Base-by-base conservation (phyloP, 257 asterid species). In the Dorcoceras hygrometricum region DNA sequence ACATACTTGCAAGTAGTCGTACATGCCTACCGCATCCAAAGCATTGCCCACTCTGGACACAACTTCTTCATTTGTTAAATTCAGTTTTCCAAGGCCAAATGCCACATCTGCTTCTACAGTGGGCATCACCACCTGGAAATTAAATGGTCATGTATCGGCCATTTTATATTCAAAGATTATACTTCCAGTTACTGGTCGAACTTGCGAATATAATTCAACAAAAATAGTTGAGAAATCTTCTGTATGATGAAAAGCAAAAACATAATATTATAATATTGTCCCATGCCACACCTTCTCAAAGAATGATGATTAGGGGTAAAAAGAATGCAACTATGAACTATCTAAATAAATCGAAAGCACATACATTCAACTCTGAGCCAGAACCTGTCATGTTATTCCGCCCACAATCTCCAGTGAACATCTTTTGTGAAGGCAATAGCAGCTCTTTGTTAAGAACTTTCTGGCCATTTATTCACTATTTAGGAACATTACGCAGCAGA, bases 21-120 rank as follows among this genome's bases (percentile, higher is more conserved):
- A 79, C 99, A 93, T 90, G 79, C 96, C 97, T 56, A 93, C 97
- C 10, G 89, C 82, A 20, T 84, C 89, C 80, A 93, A 78, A 51
- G 99, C 95, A 75, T 84, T 80, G 64, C 85, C 90, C 83, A 90
- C 97, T 78, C 89, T 80, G 55, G 80, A 66, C 9, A 73, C 82
- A 64, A 83, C 71, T 78, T 90, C 96, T 56, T 76, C 81, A 62
- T 72, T 71, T 58, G 79, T 59, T 71, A 93, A 50, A 69, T 78
- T 62, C 66, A 75, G 80, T 75, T 85, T 93, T 62, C 99, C 95
- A 48, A 93, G 96, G 70, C 99, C 99, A 73, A 90, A 93, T 32
- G 95, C 97, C 66, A 93, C 97, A 79, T 93, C 99, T 59, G 96
- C 99, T 77, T 88, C 95, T 66, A 93, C 99, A 4, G 97, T 93